phyloP scores from a whole-genome alignment of 2,329 filamentous ascomycete species.

The Plectosphaerella plurivora region DNA sequence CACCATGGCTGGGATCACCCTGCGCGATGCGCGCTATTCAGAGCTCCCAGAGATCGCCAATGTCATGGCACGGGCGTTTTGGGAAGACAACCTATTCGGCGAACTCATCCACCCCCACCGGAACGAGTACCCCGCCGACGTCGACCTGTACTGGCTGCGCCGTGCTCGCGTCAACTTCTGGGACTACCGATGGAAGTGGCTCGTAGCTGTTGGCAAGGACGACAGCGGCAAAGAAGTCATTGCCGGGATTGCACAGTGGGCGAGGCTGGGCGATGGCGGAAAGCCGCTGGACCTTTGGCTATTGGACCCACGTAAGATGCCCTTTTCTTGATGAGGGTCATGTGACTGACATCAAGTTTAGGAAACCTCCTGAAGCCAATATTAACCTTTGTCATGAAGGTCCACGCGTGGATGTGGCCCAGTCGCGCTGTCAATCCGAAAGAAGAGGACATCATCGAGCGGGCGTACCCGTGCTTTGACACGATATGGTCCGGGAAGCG shows the following conservation, averaged over 20 bases:
- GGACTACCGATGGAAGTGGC: slow-evolving; percentile 19
- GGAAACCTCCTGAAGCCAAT: slow-evolving; percentile 13
- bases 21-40: slow-evolving; percentile 12
- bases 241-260: slow-evolving; percentile 18
- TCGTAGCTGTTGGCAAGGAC: slow-evolving; percentile 18
- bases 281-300: slow-evolving; percentile 9
- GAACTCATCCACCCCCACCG: slow-evolving; percentile 28
- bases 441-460: slow-evolving; percentile 14
- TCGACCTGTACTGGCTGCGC: slow-evolving; percentile 23
- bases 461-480: slow-evolving; percentile 13
- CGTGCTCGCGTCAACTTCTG: slow-evolving; percentile 19
- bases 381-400: slow-evolving; percentile 6
- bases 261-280: slow-evolving; percentile 13
- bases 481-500: slow-evolving; percentile 22
- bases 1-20: slow-evolving; percentile 2
- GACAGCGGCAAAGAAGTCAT: slow-evolving; percentile 11
- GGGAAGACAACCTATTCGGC: slow-evolving; percentile 27
- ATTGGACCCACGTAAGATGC: slow-evolving; percentile 14
- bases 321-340: not conserved
- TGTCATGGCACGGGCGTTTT: slow-evolving; percentile 24
- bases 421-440: slow-evolving; percentile 16
- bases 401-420: slow-evolving; percentile 12
- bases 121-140: slow-evolving; percentile 21
- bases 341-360: slow-evolving; percentile 2
- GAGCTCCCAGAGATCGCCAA: slow-evolving; percentile 22